Evolutionary conservation across 192 early-diverging fungal species (phyloP), one percentile per base, ranked within the genome.

Genomic region (Paraglomus brasilianum): DNA sequence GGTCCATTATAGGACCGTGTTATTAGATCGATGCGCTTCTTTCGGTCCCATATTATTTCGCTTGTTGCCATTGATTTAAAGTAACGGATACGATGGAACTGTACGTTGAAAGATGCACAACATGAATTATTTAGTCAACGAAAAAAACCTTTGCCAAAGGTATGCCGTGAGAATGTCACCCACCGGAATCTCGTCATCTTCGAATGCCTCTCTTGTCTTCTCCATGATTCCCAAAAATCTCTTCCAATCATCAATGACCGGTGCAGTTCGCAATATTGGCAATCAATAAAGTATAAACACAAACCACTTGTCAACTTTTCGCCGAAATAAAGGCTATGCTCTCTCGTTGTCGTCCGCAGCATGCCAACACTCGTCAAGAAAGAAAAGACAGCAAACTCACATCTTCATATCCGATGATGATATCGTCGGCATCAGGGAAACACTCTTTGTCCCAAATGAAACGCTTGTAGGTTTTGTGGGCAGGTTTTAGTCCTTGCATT

Each of bases 51-150:
- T 52, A 67, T 41, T n/a, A 38, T 51, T 52, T 67, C 30, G 5
- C 30, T 41, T 21, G 22, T 55, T 42, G 21, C 17, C 14, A 53
- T 8, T 14, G 17, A n/a, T 52, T 67, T 67, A 53, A 52, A 67
- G 43, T 67, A 67, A 67, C 65, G 65, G 42, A 67, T 43, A 10
- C 65, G 65, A 53, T 67, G 65, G 15, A 67, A 67, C 65, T 67
- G 24, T 7, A 14, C 6, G 15, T 65, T 4, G 39, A 8, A 42
- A 41, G 11, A 60, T 60, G 39, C 9, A 2, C 8, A 14, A 17
- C 17, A 64, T 42, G 7, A 21, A n/a, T 52, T 48, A n/a, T 17
- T 53, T 39, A 19, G 21, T 30, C 53, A 56, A 56, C 11, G 11
- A 17, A 2, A 2, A 56, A 30, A 30, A 1, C 30, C 30, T 30